Evolutionary conservation across 495 filamentous ascomycete species (phyloP).

Genomic region (Achaetomiella virescens): DNA sequence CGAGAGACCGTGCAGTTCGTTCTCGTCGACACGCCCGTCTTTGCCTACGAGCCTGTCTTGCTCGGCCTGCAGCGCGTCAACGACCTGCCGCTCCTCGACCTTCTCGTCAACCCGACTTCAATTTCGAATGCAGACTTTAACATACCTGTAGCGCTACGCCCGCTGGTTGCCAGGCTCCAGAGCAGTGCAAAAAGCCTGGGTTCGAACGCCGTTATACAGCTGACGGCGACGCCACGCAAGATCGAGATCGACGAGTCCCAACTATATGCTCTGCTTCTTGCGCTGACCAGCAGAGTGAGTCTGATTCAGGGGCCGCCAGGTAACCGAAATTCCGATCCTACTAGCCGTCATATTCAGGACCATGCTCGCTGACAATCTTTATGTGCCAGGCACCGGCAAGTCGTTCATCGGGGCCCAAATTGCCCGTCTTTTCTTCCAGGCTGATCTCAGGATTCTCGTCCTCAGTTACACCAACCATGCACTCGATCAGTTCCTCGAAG

Average conservation of each 20-base stretch:
- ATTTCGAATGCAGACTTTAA: background rate
- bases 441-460: constrained; percentile 52
- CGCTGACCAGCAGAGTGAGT: constrained; percentile 50
- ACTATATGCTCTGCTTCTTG: constrained; percentile 47
- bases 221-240: background rate
- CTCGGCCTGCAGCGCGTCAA: constrained; percentile 50
- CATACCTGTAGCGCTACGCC: background rate
- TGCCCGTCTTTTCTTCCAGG: constrained; percentile 51
- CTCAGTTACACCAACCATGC: constrained; percentile 66
- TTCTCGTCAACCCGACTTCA: constrained; percentile 36
- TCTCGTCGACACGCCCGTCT: constrained; percentile 58
- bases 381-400: constrained; percentile 64
- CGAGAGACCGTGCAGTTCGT: constrained; percentile 42
- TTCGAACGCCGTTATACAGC: background rate
- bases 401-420: constrained; percentile 69
- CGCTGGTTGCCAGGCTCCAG: background rate
- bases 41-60: constrained; percentile 68
- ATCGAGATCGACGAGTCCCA: constrained; percentile 56
- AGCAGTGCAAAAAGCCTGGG: background rate
- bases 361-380: constrained; percentile 11
- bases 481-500: constrained; percentile 67
- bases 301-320: constrained; percentile 74
- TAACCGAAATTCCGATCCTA: no score
- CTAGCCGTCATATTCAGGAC: no score
- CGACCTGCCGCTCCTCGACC: constrained; percentile 47